phyloP scores from a whole-genome alignment of 1,284 basidiomycete genomes.

The Thecaphora thlaspeos region DNA sequence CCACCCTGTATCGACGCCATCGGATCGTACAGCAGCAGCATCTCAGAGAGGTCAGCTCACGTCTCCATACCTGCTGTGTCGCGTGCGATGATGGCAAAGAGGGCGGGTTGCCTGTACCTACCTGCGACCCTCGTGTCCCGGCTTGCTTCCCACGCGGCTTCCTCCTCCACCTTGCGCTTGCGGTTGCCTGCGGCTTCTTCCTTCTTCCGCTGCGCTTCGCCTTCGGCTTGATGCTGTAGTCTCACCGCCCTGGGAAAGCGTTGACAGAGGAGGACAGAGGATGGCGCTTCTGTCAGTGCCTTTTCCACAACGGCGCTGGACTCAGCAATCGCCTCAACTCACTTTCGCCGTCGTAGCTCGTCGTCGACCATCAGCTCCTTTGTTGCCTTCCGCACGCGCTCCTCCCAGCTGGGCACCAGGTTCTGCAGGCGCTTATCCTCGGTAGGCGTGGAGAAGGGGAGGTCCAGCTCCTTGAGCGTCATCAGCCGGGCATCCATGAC shows the following conservation, averaged over 20 bases:
- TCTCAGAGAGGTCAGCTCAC: no score
- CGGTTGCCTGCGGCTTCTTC: conserved; percentile 60
- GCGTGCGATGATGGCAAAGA: no score
- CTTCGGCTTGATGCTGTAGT: conserved; percentile 63
- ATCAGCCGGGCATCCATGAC: conserved; percentile 57
- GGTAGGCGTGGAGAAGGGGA: conserved; percentile 58
- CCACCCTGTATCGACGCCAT: conserved; percentile 30
- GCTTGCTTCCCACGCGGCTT: conserved; percentile 62
- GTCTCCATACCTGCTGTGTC: no score
- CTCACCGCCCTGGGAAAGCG: conserved; percentile 56
- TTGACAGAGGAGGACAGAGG: background rate
- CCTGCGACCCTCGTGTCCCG: conserved; percentile 51
- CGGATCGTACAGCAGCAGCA: no score
- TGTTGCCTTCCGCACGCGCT: conserved; percentile 60
- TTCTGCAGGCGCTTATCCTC: conserved; percentile 54
- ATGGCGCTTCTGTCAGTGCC: no score
- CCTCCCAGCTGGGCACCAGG: conserved; percentile 60
- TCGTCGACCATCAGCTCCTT: conserved; percentile 65
- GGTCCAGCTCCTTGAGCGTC: conserved; percentile 54
- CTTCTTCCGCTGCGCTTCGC: conserved; percentile 62
- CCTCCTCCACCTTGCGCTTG: conserved; percentile 59
- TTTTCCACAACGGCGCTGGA: conserved; percentile 3
- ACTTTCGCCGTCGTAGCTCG: conserved; percentile 60
- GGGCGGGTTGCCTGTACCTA: background rate
- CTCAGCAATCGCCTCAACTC: conserved; percentile 41